A percentile compares a stretch with the other conserved stretches of the same genome.
Conservation (phyloP, 495 filamentous ascomycete species). For the Chaetomium cochliodes region DNA sequence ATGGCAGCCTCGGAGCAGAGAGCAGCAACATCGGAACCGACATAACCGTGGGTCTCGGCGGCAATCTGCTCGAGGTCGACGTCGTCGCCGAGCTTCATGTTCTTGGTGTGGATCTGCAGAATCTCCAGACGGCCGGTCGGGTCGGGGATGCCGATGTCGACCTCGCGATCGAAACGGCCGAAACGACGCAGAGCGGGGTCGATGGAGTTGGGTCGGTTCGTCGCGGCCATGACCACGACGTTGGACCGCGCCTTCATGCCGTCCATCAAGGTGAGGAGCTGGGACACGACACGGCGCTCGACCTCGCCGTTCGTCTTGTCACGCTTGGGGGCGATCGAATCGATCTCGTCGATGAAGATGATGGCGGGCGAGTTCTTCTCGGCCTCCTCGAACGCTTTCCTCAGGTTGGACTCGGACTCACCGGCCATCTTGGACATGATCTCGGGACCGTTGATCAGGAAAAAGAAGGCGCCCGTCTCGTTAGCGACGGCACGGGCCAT, state of each 20-base stretch:
- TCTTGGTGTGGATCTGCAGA: slow-evolving; percentile 98
- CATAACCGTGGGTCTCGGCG: slow-evolving; percentile 97
- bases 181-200: slow-evolving; percentile 96
- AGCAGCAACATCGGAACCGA: slow-evolving; percentile 98
- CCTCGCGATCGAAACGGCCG: slow-evolving; percentile 97
- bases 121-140: slow-evolving; percentile 98
- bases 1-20: slow-evolving; percentile 98
- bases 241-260: slow-evolving; percentile 99
- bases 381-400: slow-evolving; percentile 97
- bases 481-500: slow-evolving; percentile 99
- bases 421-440: slow-evolving; percentile 99
- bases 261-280: slow-evolving; percentile 97
- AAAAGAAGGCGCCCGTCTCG: slow-evolving; percentile 98
- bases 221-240: slow-evolving; percentile 97
- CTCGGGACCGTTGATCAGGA: slow-evolving; percentile 97
- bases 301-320: slow-evolving; percentile 99
- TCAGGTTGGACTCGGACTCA: slow-evolving; percentile 95
- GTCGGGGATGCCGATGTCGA: slow-evolving; percentile 96
- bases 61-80: slow-evolving; percentile 97
- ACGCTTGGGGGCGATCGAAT: slow-evolving; percentile 98
- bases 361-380: slow-evolving; percentile 99
- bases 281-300: slow-evolving; percentile 96
- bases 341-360: slow-evolving; percentile 99
- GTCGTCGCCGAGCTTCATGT: slow-evolving; percentile 98
- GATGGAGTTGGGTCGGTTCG: slow-evolving; percentile 96